phyloP scores from a whole-genome alignment of 2,329 filamentous ascomycete species.

The Pestalotiopsis sp. region DNA sequence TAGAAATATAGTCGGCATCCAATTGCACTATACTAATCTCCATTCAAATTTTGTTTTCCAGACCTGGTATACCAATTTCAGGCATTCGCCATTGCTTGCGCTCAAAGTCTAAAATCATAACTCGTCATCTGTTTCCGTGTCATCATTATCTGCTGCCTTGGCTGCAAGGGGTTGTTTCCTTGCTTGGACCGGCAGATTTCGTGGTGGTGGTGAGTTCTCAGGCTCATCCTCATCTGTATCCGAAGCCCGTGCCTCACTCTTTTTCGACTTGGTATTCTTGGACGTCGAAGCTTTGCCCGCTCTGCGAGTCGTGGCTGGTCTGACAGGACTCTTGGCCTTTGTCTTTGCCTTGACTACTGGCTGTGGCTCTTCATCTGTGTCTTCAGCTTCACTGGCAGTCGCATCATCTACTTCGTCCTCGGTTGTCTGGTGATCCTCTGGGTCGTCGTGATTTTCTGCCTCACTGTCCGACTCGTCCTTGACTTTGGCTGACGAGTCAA shows the following conservation, averaged over 20 bases:
- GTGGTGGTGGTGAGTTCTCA: conserved; percentile 28
- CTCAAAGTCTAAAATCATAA: conserved; percentile 37
- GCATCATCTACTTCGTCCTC: conserved; percentile 33
- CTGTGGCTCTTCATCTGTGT: conserved; percentile 34
- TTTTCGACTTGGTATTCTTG: not conserved
- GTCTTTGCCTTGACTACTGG: conserved; percentile 13
- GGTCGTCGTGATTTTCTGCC: conserved; percentile 38
- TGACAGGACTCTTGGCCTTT: conserved; percentile 20
- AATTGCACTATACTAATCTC: not conserved
- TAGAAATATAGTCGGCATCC: not conserved
- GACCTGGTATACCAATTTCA: not conserved
- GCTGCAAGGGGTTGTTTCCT: conserved; percentile 32
- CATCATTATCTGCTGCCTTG: conserved; percentile 38
- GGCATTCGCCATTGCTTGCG: not conserved
- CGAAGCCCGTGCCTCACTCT: conserved; percentile 13
- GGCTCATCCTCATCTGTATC: conserved; percentile 25
- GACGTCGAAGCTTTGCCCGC: not conserved
- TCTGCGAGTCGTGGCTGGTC: not conserved
- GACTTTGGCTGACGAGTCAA: conserved; percentile 39
- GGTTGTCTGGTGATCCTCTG: conserved; percentile 38
- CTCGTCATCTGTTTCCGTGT: conserved; percentile 61
- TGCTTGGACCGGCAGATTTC: conserved; percentile 46
- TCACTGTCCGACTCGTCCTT: conserved; percentile 28
- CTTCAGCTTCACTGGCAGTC: conserved; percentile 45
- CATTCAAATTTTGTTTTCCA: not conserved